These are phyloP conservation scores for Tephrocybe sp. DNA, from an alignment of 768 basidiomycete genomes.

Conservation along the genomic window DNA sequence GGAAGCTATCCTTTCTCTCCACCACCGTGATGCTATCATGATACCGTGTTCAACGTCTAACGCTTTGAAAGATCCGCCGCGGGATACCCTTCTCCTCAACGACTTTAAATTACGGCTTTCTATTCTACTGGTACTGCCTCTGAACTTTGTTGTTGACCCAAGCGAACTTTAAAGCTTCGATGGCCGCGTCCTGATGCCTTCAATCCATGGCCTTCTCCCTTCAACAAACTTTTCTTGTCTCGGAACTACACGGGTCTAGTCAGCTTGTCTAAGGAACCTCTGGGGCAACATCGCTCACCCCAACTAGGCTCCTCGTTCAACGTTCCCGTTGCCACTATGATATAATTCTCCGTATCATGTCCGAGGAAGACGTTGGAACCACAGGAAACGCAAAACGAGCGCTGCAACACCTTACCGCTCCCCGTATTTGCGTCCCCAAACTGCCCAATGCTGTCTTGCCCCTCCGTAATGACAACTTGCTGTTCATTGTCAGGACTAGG, in stretches of 20 bases:
- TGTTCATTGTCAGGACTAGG: conserved; percentile 8
- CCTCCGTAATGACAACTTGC: conserved; percentile 27
- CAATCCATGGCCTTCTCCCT: conserved; percentile 15
- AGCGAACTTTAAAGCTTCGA: conserved; percentile 6
- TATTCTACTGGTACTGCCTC: too few relatives aligned
- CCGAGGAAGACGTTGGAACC: conserved; percentile 34
- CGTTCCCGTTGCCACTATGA: conserved; percentile 13
- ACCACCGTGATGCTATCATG: too few relatives aligned
- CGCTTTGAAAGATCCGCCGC: too few relatives aligned
- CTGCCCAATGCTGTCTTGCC: conserved; percentile 25
- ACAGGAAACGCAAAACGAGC: conserved; percentile 35
- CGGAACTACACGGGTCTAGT: conserved; percentile 6
- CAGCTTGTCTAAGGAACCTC: not conserved
- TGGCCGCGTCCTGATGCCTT: conserved; percentile 5
- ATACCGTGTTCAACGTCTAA: too few relatives aligned
- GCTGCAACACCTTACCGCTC: conserved; percentile 28
- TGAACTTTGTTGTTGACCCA: too few relatives aligned
- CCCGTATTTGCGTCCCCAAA: conserved; percentile 30
- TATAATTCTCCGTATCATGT: conserved; percentile 6
- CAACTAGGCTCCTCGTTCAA: conserved; percentile 13
- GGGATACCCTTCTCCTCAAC: too few relatives aligned
- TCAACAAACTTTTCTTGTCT: not conserved
- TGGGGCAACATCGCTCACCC: conserved; percentile 8
- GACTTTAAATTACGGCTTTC: too few relatives aligned
- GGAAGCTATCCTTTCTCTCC: too few relatives aligned